These are phyloP conservation scores for Mallotus japonicus DNA, from an alignment of 441 rosid species.

Conservation along the genomic window DNA sequence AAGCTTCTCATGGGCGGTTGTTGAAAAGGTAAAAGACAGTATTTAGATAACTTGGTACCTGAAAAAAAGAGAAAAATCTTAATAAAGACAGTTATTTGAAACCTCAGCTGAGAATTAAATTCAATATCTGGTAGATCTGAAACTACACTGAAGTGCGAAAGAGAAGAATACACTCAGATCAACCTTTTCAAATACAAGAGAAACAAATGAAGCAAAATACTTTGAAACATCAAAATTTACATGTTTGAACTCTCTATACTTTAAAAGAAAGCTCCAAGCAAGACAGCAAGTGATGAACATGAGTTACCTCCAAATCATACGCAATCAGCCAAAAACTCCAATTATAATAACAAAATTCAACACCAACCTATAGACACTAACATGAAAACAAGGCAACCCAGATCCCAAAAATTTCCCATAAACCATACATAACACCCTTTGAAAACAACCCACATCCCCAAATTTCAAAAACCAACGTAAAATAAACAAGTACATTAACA, in stretches of 20 bases:
- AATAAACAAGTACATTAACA: not conserved
- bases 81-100: constrained; percentile 9
- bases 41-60: too few species aligned
- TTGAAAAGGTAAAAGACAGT: not conserved
- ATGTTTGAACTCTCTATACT: not conserved
- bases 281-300: not conserved
- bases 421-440: not conserved
- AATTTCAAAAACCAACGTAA: constrained; percentile 8
- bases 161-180: not conserved
- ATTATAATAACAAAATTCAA: constrained; percentile 23
- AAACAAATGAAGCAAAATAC: not conserved
- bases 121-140: constrained; percentile 38
- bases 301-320: constrained; percentile 7
- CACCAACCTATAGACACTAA: constrained; percentile 21
- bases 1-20: constrained; percentile 26
- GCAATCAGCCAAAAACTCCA: not conserved
- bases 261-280: not conserved
- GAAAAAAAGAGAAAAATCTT: not conserved
- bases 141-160: constrained; percentile 9
- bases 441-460: not conserved
- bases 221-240: not conserved
- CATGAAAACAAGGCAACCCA: constrained; percentile 18
- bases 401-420: constrained; percentile 23
- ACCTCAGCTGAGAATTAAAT: constrained; percentile 13
- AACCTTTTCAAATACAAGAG: not conserved